Conservation (phyloP, 441 rosid genomes). For the Caryocar brasiliense region DNA sequence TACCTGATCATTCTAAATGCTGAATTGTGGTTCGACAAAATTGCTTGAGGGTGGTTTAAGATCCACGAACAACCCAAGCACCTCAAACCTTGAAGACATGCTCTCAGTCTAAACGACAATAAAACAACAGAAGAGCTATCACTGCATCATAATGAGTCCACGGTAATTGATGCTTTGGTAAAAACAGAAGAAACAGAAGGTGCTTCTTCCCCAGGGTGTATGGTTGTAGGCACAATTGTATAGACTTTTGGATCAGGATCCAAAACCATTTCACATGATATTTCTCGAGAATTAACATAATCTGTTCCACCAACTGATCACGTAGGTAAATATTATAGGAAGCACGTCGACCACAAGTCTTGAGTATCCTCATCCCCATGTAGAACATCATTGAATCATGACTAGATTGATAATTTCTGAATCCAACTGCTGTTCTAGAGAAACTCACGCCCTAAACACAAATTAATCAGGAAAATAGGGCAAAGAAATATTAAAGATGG, state of each 20-base stretch:
- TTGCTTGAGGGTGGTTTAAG: conserved; percentile 15
- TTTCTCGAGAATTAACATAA: conserved; percentile 97
- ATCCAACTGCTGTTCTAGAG: conserved; percentile 94
- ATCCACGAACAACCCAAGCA: conserved; percentile 33
- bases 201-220: conserved; percentile 99
- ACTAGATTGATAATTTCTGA: conserved; percentile 93
- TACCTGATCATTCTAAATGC: conserved; percentile 20
- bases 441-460: conserved; percentile 88
- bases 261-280: conserved; percentile 99
- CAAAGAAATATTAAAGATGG: not conserved
- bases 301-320: conserved; percentile 99
- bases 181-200: conserved; percentile 97
- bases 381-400: conserved; percentile 95
- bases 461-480: not conserved
- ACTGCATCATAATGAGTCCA: conserved; percentile 61
- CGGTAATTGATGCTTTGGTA: conserved; percentile 78
- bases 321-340: conserved; percentile 92
- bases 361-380: conserved; percentile 97
- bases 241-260: conserved; percentile 99
- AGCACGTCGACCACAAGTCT: conserved; percentile 96
- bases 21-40: conserved; percentile 15
- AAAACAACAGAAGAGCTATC: conserved; percentile 20
- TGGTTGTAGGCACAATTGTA: conserved; percentile 97
- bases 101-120: conserved; percentile 20
- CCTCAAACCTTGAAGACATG: conserved; percentile 19